Evolutionary conservation across 441 rosid species (phyloP).

Genomic region (Syzygium syzygioides): DNA sequence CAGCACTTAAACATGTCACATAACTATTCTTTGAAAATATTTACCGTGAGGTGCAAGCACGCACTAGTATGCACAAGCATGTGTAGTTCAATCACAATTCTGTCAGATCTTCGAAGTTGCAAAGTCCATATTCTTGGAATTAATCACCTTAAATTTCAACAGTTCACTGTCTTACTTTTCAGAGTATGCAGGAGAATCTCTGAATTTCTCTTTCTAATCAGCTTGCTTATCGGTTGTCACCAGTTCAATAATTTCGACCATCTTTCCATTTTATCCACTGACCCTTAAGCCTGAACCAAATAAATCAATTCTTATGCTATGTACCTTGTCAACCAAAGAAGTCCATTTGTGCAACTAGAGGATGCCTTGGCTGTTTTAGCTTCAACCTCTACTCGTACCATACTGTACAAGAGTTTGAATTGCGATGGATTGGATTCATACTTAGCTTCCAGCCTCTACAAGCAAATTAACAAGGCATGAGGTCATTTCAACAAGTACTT

Average conservation of each 20-base stretch:
- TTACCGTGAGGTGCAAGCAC: background rate
- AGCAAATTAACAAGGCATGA: background rate
- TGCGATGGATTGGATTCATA: constrained; percentile 56
- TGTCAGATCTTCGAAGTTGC: background rate
- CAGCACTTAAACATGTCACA: background rate
- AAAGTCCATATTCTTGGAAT: background rate
- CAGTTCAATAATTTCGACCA: background rate
- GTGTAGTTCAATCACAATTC: background rate
- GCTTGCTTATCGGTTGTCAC: background rate
- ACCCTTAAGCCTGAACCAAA: background rate
- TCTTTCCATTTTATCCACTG: background rate
- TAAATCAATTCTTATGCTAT: background rate
- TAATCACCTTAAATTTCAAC: background rate
- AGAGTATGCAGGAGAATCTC: background rate
- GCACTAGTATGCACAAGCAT: background rate
- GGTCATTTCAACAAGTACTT: background rate
- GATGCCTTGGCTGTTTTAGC: constrained; percentile 73
- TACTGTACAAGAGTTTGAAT: constrained; percentile 52
- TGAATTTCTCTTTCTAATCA: background rate
- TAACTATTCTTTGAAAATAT: background rate
- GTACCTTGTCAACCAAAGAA: constrained; percentile 93
- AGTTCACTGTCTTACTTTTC: background rate
- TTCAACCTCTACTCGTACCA: constrained; percentile 74
- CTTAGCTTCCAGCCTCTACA: constrained; percentile 77
- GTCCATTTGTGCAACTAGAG: constrained; percentile 88